Evolutionary conservation across 2,329 filamentous ascomycete species (phyloP), one percentile per base, ranked within the genome.

Genomic region (Neocatenulostroma microsporum): DNA sequence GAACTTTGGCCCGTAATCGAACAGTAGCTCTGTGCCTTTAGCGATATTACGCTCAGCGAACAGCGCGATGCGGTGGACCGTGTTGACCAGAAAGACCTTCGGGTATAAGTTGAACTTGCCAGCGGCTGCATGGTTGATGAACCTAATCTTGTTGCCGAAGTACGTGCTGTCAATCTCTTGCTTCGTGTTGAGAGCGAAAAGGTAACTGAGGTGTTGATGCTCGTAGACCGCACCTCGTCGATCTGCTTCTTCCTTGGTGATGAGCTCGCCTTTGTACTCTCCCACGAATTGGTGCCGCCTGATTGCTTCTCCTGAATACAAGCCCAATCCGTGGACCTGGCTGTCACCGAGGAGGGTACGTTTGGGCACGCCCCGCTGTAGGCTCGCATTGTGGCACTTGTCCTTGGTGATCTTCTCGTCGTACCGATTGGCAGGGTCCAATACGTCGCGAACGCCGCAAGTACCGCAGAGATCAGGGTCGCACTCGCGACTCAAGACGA

Each of bases 261-360:
- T 80, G 9, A 86, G 68, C 56, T 91, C 85, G 30, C 85, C 85
- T 2, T 78, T 77, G 56, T 91, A 91, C 56, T 91, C 85, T 21
- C 83, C 81, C 13, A 91, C 69, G 47, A 83, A 89, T n/a, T 83
- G 79, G 35, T 80, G 76, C 41, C 73, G 69, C 3, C 66, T 64
- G 42, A 86, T 77, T 37, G 76, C 67, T 51, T 85, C 78, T 3
- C 78, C 80, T 2, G 80, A 72, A 53, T 82, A 89, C 0, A 91
- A 67, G 0, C 84, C 85, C 45, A 86, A 85, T 0, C 84, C 84
- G 37, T 80, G 76, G 3, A 88, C 72, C 42, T 77, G 75, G 30
- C 82, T 87, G 36, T 78, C 69, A 2, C 83, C 85, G 4, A 87
- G 65, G 3, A 84, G 60, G 0, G 85, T 74, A 3, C 73, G 69